Evolutionary conservation across 768 basidiomycete genomes (phyloP), one percentile per base, ranked within the genome.

Genomic region (Antrodiella citrinella): DNA sequence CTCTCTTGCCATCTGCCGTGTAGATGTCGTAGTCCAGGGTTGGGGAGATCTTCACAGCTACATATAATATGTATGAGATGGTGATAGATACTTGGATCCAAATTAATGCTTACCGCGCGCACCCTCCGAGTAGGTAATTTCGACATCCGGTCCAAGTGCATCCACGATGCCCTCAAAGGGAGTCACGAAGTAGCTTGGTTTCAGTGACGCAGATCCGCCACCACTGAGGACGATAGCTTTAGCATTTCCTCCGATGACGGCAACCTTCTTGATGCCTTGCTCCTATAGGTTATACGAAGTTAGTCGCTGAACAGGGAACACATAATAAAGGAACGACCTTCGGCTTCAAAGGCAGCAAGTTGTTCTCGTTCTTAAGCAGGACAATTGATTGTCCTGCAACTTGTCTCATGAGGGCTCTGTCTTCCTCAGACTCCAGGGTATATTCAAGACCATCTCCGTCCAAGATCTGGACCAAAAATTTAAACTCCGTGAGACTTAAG

Each of bases 161-260:
- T 74, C 71, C 15, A 76, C 72, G 25, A 93, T 81, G 2, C 90
- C 90, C 23, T 90, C 78, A 62, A 80, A 89, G 0, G 91, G 90
- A 4, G 79, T 80, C 44, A 85, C 65, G 54, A 86, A 85, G 70
- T 86, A 92, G 3, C 81, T 81, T 1, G 87, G 72, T 57, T 86
- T 83, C 38, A 91, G 70, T 2, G 77, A 73, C 0, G 86, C 88
- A 12, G 82, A 84, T 25, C 86, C 86, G 41, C 86, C 86, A 38
- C 84, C 85, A 39, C 78, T 82, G 7, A 82, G 68, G 2, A 81
- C 74, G 4, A 64, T 57, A 0, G 80, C 78, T 60, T 81, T 86
- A 21, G 81, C 82, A 55, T 86, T 87, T 4, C 78, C 77, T 4
- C 89, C 89, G 25, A 91, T 72, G 45, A 92, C 78, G 0, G 86